A percentile compares a stretch with the other conserved stretches of the same genome.
These are phyloP conservation scores for Comarum palustre DNA, from an alignment of 306 rosid species.

Conservation along the genomic window DNA sequence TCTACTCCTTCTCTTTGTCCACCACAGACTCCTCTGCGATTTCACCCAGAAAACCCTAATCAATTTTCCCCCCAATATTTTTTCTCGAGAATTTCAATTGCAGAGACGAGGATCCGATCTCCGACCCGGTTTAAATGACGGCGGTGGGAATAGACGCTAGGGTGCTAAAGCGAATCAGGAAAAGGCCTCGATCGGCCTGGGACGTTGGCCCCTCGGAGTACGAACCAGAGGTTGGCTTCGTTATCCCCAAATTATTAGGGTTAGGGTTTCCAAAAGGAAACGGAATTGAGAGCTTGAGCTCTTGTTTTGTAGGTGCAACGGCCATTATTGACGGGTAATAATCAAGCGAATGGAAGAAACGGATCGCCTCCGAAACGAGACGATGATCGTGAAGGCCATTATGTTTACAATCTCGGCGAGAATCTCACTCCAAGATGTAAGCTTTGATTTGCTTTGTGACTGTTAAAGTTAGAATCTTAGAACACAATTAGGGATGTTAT, in stretches of 20 bases:
- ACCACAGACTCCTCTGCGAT: background rate
- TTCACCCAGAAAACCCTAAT: constrained; percentile 23
- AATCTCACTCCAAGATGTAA: constrained; percentile 94
- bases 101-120: constrained; percentile 26
- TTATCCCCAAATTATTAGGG: constrained; percentile 19
- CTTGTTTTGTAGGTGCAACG: constrained; percentile 49
- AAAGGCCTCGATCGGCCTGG: constrained; percentile 82
- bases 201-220: constrained; percentile 63
- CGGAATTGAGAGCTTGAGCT: background rate
- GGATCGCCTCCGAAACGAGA: constrained; percentile 82
- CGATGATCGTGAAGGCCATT: constrained; percentile 95
- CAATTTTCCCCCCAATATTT: constrained; percentile 1
- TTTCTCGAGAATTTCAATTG: constrained; percentile 19
- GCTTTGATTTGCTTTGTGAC: background rate
- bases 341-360: constrained; percentile 43
- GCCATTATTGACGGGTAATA: constrained; percentile 34
- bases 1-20: background rate
- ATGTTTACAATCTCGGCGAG: constrained; percentile 79
- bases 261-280: constrained; percentile 33
- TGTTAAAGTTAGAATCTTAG: too few relatives aligned
- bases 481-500: too few relatives aligned
- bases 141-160: constrained; percentile 32
- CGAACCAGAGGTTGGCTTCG: constrained; percentile 49
- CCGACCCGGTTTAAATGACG: constrained; percentile 24
- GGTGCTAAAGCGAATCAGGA: constrained; percentile 54